These are phyloP conservation scores for Crataegus laevigata DNA, from an alignment of 306 rosid genomes.

Conservation along the genomic window DNA sequence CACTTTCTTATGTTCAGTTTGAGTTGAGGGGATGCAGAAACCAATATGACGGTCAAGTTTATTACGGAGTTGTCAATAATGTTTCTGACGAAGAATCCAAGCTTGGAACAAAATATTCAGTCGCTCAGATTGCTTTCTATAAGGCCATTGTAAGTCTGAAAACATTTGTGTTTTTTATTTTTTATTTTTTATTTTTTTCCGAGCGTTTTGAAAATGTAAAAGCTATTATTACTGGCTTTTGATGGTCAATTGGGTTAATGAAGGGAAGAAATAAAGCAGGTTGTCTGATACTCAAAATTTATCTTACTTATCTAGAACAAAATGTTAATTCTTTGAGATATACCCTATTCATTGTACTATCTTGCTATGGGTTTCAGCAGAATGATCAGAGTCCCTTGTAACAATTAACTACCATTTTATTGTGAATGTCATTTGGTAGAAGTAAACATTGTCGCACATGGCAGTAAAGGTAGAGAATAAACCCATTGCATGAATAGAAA, in stretches of 20 bases:
- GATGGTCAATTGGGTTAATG: background rate
- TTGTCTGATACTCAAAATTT: background rate
- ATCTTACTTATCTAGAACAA: background rate
- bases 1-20: slow-evolving; percentile 67
- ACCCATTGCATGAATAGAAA: background rate
- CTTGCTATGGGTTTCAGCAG: background rate
- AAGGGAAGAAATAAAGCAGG: background rate
- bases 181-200: background rate
- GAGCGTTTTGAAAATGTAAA: background rate
- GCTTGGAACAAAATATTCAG: slow-evolving; percentile 71
- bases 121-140: slow-evolving; percentile 84
- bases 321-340: background rate
- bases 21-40: slow-evolving; percentile 72
- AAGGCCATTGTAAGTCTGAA: slow-evolving; percentile 72
- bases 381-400: background rate
- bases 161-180: background rate
- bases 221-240: background rate
- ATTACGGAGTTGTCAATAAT: slow-evolving; percentile 81
- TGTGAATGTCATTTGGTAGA: background rate
- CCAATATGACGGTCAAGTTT: slow-evolving; percentile 77
- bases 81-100: slow-evolving; percentile 84
- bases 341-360: background rate
- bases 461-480: background rate
- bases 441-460: no score
- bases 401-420: background rate